Evolutionary conservation across 768 basidiomycete species (phyloP), one percentile per base, ranked within the genome.

Genomic region (Tulasnella sp.): DNA sequence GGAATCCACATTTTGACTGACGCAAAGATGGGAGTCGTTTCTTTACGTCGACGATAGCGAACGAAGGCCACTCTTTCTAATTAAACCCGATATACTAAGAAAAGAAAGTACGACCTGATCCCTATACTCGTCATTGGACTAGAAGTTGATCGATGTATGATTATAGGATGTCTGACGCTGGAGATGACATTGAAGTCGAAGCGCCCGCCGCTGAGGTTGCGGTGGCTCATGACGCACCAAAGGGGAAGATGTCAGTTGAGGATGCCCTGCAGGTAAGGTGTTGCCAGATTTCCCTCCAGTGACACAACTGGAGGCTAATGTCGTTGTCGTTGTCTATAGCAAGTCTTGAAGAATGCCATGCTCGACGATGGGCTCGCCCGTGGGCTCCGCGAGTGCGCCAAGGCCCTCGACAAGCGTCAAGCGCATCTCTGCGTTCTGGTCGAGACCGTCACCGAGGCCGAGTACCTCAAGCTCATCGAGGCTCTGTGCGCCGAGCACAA

Each of bases 401-500:
- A 99, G 80, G 90, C 95, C 63, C 81, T 99, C 66, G 95, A 99
- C 82, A 96, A 93, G 79, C 86, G 93, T 68, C 90, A 94, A 80
- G 95, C 94, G 59, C 95, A 98, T 74, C 80, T 98, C 50, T 98
- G 95, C 76, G 94, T 99, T 63, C 86, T 99, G 69, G 94, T 97
- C 72, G 95, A 99, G 83, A 92, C 92, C 60, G 96, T 93, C 80
- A 93, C 88, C 55, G 95, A 98, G 77, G 89, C 94, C 66, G 95
- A 97, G 76, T 98, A 99, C 81, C 89, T 96, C 83, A 98, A 97
- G 80, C 90, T 99, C 78, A 96, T 99, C 67, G 94, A 97, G 77
- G 95, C 95, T 52, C 91, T 99, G 71, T 98, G 95, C 73, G 88
- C 91, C 64, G 93, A 96, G 78, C 94, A 98, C 84, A 95, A 94